Evolutionary conservation across 2,329 filamentous ascomycete species (phyloP), one percentile per base, ranked within the genome.

Genomic region (Harringtonia aguacate): DNA sequence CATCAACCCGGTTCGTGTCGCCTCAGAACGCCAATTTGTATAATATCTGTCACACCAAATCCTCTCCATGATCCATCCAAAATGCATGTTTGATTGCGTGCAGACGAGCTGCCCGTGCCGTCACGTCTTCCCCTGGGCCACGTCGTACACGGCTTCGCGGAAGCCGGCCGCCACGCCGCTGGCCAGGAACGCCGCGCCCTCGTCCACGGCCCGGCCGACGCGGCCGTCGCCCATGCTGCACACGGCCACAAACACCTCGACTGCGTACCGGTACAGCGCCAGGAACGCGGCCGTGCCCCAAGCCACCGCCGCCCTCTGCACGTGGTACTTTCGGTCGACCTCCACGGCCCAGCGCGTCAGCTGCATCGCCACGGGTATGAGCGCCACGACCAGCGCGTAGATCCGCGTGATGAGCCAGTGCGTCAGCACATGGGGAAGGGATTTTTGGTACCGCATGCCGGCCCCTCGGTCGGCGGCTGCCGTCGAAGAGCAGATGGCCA

Each of bases 161-260:
- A 56, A 28, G 43, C 53, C 49, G 13, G 55, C 52, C 56, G 51
- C 14, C 52, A 56, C 21, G 44, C 52, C 48, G 18, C 53, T 52
- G 36, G 53, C 17, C 15, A 43, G 29, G 15, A 46, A 49, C n/a
- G 60, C 47, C 7, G 53, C 52, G 24, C 45, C 30, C 28, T 54
- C 52, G 34, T 52, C 49, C 5, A 55, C 29, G 7, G 48, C 44
- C 17, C 45, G 49, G 14, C 50, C 50, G 3, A 55, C 45, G 10
- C 44, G 41, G n/a, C 49, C 51, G 36, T 52, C 50, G 30, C 46
- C 50, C 36, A 50, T 41, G 44, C 36, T 42, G 41, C 48, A 48
- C 5, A 52, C 36, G 7, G 41, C 24, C 35, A 50, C 39, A 15
- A 44, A 49, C n/a, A 48, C 36, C 15, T 50, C 47, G 8, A 40